Percentiles rank a stretch among this genome's conserved stretches.
Evolutionary conservation across 148 eudicot genomes (phyloP).

Genomic region (Vaccinium darrowii): DNA sequence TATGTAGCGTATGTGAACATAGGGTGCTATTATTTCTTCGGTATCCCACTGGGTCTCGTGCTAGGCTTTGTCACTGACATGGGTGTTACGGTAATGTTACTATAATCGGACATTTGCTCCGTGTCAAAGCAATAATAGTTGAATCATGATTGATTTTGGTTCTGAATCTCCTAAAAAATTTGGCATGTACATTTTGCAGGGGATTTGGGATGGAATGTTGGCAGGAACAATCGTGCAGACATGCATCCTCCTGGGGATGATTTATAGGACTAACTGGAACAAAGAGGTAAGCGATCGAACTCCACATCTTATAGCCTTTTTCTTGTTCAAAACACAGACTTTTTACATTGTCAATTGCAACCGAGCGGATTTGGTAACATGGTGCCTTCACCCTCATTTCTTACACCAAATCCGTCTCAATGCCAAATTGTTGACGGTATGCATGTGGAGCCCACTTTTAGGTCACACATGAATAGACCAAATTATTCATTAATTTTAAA

Average conservation of each 20-base stretch:
- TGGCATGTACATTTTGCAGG: neutral
- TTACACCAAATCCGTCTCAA: neutral
- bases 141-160: neutral
- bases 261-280: slow-evolving; percentile 19
- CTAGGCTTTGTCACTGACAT: neutral
- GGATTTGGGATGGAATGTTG: slow-evolving; percentile 20
- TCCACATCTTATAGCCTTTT: neutral
- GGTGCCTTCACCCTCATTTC: neutral
- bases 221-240: slow-evolving; percentile 13
- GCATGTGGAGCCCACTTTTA: too few species aligned
- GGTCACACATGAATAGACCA: too few species aligned
- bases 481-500: too few species aligned
- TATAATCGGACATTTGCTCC: neutral
- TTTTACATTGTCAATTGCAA: neutral
- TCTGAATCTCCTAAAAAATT: neutral
- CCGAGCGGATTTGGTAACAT: neutral
- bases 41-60: slow-evolving; percentile 7
- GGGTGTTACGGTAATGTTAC: slow-evolving; percentile 8
- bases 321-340: neutral
- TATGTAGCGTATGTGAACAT: slow-evolving; percentile 15
- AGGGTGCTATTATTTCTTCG: slow-evolving; percentile 12
- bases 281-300: slow-evolving; percentile 7
- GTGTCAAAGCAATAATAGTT: neutral
- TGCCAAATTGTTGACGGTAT: neutral
- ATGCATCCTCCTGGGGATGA: slow-evolving; percentile 15